Conservation (phyloP, 1,139 yeast species). For the Protomyces inundatus region DNA sequence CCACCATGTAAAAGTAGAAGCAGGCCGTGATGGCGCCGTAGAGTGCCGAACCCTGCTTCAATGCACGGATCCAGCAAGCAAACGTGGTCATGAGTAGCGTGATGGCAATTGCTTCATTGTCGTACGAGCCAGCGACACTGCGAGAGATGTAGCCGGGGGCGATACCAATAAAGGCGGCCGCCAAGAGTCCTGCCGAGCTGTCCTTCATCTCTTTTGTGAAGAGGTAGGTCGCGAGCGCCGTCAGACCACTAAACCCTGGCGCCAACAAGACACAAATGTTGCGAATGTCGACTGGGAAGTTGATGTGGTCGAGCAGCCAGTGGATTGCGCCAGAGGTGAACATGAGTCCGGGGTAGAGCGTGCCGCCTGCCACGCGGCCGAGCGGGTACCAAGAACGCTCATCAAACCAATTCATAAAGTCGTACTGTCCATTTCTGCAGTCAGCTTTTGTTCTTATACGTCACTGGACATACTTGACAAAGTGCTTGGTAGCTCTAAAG, state of each 20-base stretch:
- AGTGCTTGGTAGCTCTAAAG: slow-evolving; percentile 86
- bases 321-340: slow-evolving; percentile 90
- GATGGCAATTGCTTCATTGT: slow-evolving; percentile 98
- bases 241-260: slow-evolving; percentile 90
- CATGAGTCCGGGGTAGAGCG: slow-evolving; percentile 96
- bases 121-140: slow-evolving; percentile 98
- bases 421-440: slow-evolving; percentile 76
- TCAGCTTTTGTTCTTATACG: too few species aligned
- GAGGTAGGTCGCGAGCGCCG: slow-evolving; percentile 87
- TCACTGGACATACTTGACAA: slow-evolving; percentile 37
- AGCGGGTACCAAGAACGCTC: slow-evolving; percentile 99
- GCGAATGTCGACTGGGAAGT: slow-evolving; percentile 87
- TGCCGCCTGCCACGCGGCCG: slow-evolving; percentile 98
- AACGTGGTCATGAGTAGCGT: slow-evolving; percentile 92
- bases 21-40: slow-evolving; percentile 81
- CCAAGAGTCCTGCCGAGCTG: slow-evolving; percentile 79
- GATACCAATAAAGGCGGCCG: slow-evolving; percentile 93
- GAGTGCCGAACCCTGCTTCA: slow-evolving; percentile 82
- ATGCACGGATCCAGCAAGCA: slow-evolving; percentile 90
- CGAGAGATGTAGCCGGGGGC: slow-evolving; percentile 98
- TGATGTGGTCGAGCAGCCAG: slow-evolving; percentile 58
- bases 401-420: slow-evolving; percentile 96
- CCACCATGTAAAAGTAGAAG: slow-evolving; percentile 95
- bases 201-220: slow-evolving; percentile 89
- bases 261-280: slow-evolving; percentile 94